Evolutionary conservation across 225 moss, liverwort and hornwort species (phyloP).

Genomic region (Bryum argenteum): DNA sequence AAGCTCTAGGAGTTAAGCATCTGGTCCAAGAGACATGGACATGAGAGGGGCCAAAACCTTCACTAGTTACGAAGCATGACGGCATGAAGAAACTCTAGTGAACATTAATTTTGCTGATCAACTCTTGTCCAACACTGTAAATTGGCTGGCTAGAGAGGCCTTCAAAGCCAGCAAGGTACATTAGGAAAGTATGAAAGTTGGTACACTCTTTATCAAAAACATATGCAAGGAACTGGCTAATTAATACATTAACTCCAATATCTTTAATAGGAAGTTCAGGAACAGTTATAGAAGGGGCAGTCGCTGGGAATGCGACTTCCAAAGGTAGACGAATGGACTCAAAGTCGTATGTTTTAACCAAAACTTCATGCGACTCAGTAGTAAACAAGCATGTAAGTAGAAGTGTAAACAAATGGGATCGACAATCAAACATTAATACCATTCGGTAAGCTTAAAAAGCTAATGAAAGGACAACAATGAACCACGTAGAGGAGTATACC

Average conservation of each 20-base stretch:
- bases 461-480: constrained; percentile 18
- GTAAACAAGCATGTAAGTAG: constrained; percentile 6
- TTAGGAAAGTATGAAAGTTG: not conserved
- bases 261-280: not conserved
- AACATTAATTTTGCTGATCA: not conserved
- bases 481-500: constrained; percentile 51
- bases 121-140: not conserved
- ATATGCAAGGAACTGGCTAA: not conserved
- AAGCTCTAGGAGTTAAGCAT: constrained; percentile 28
- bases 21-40: constrained; percentile 7
- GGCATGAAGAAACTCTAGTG: constrained; percentile 4
- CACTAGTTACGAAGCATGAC: constrained; percentile 2
- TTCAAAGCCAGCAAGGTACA: not conserved
- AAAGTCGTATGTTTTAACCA: not conserved
- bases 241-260: not conserved
- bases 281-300: not conserved
- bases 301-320: constrained; percentile 11
- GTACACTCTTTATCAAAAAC: not conserved
- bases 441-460: not conserved
- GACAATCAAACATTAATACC: constrained; percentile 6
- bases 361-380: constrained; percentile 6
- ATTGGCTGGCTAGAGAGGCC: not conserved
- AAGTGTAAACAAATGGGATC: constrained; percentile 1
- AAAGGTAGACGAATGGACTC: constrained; percentile 1
- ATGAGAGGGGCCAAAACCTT: not conserved